Evolutionary conservation across 345 rosid genomes (phyloP).

Genomic region (Balakata baccata): DNA sequence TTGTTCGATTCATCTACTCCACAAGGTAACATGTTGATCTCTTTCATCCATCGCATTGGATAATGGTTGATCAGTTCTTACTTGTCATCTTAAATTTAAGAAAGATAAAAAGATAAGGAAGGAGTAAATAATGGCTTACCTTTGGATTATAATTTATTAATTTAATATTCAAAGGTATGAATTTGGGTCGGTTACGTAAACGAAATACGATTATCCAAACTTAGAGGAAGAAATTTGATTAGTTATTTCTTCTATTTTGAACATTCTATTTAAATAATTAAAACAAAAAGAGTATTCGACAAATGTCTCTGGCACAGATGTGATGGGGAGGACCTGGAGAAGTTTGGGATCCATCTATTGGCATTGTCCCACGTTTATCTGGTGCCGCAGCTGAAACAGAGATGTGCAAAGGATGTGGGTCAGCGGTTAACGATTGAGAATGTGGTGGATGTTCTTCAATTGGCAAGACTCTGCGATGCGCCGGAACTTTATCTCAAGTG

Average conservation of each 20-base stretch:
- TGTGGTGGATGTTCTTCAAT: slow-evolving; percentile 72
- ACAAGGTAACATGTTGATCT: slow-evolving; percentile 42
- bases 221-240: neutral
- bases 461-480: slow-evolving; percentile 74
- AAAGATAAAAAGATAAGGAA: neutral
- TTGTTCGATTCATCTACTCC: slow-evolving; percentile 58
- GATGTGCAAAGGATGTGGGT: slow-evolving; percentile 45
- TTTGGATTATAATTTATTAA: neutral
- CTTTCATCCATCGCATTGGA: slow-evolving; percentile 10
- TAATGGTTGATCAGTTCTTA: slow-evolving; percentile 12
- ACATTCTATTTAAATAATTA: neutral
- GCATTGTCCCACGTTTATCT: slow-evolving; percentile 73
- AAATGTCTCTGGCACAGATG: slow-evolving; percentile 38
- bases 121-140: neutral
- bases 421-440: slow-evolving; percentile 55
- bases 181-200: slow-evolving; percentile 11
- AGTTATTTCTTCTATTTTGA: neutral
- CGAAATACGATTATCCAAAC: neutral
- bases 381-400: slow-evolving; percentile 65
- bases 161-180: neutral
- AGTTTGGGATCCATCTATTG: slow-evolving; percentile 67
- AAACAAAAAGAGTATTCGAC: slow-evolving; percentile 18
- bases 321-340: slow-evolving; percentile 56
- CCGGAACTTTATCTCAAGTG: slow-evolving; percentile 64
- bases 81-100: neutral